These are phyloP conservation scores for Aspergillus aculeatinus DNA, from an alignment of 2,329 filamentous ascomycete species.

Conservation along the genomic window DNA sequence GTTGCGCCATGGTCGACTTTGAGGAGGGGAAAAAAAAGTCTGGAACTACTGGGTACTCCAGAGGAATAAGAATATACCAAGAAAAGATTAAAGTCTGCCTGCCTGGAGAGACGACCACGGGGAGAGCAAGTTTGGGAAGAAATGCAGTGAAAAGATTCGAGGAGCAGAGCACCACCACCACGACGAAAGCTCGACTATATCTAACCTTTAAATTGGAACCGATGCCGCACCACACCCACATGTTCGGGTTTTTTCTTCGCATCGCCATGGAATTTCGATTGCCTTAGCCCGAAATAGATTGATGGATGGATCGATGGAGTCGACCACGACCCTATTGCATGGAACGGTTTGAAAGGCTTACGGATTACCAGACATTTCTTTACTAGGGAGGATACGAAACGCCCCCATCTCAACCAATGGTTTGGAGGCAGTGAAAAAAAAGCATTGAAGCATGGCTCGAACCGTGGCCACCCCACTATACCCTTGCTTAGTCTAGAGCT, in stretches of 20 bases:
- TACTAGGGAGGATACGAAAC: slow-evolving; percentile 3
- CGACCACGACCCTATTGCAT: slow-evolving; percentile 11
- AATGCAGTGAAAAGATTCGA: not conserved
- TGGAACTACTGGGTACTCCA: not conserved
- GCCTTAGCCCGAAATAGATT: slow-evolving; percentile 14
- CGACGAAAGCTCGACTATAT: slow-evolving; percentile 4
- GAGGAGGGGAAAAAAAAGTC: not conserved
- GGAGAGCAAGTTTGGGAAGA: not conserved
- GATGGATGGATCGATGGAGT: slow-evolving; percentile 1
- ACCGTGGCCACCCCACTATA: slow-evolving; percentile 8
- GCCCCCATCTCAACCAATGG: slow-evolving; percentile 1
- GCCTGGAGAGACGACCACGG: not conserved
- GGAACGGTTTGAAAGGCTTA: slow-evolving; percentile 3
- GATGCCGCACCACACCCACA: not conserved
- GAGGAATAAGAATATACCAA: not conserved
- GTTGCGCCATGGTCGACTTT: slow-evolving; percentile 28
- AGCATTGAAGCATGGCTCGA: not conserved
- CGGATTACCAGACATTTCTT: not conserved
- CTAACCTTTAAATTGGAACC: slow-evolving; percentile 16
- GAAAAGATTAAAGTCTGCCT: not conserved
- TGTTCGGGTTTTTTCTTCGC: not conserved
- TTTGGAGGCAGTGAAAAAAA: not conserved
- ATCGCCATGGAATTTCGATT: slow-evolving; percentile 6
- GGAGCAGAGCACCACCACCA: not conserved
- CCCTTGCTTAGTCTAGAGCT: slow-evolving; percentile 4